These are phyloP conservation scores for Collybia mongolica DNA, from an alignment of 768 basidiomycete genomes.

Conservation along the genomic window DNA sequence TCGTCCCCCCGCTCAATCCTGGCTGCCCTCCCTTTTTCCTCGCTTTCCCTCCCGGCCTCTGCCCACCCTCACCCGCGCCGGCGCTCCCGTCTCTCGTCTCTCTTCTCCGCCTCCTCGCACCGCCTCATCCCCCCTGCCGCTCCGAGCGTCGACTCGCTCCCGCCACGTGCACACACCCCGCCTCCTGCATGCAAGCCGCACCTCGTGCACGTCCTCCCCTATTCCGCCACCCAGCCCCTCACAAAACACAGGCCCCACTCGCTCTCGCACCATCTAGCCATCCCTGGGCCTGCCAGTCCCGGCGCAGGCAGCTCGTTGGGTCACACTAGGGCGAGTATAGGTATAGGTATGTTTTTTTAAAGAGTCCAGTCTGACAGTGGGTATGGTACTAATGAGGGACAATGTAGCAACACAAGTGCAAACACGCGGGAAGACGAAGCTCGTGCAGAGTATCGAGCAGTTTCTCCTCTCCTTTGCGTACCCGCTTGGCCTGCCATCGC, in stretches of 20 bases:
- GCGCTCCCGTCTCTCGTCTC: slow-evolving; percentile 9
- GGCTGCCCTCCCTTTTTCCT: not conserved
- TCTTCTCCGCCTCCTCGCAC: slow-evolving; percentile 9
- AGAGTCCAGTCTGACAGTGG: too few species aligned
- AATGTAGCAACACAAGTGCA: not conserved
- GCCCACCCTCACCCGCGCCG: not conserved
- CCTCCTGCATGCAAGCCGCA: slow-evolving; percentile 7
- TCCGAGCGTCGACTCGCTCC: slow-evolving; percentile 8
- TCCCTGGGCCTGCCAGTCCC: too few species aligned
- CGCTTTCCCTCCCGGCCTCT: not conserved
- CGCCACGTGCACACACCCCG: not conserved
- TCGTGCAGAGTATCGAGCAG: slow-evolving; percentile 36
- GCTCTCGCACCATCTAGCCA: not conserved
- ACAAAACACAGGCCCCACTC: not conserved
- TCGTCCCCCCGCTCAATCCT: slow-evolving; percentile 7
- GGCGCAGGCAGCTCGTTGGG: too few species aligned
- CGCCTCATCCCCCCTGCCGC: not conserved
- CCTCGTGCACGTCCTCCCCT: slow-evolving; percentile 23
- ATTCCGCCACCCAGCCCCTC: not conserved
- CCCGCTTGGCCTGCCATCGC: slow-evolving; percentile 12
- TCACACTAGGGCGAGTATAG: too few species aligned
- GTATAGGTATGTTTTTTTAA: too few species aligned
- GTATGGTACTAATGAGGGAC: not conserved
- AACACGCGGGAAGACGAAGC: slow-evolving; percentile 17
- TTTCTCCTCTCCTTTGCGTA: slow-evolving; percentile 35